Conservation (phyloP, 2,329 filamentous ascomycete genomes). For the Aspergillus sclerotialis region DNA sequence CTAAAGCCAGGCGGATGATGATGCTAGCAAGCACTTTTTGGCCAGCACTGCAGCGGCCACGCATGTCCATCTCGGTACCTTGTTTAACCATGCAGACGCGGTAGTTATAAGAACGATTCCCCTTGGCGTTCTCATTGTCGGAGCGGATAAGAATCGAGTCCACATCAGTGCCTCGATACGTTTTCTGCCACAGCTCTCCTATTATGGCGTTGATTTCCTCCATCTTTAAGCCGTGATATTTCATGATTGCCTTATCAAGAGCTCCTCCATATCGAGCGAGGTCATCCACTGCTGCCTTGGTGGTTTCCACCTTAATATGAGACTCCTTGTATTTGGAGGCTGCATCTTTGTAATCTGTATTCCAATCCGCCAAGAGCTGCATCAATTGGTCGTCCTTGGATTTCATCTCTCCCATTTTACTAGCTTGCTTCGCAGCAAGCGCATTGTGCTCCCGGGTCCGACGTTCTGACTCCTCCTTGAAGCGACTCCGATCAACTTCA, state of each 20-base stretch:
- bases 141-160: constrained; percentile 94
- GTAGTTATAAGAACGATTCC: constrained; percentile 89
- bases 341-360: constrained; percentile 80
- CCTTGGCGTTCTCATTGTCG: constrained; percentile 69
- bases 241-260: constrained; percentile 94
- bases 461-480: constrained; percentile 60
- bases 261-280: constrained; percentile 74
- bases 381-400: constrained; percentile 76
- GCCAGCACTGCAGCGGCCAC: constrained; percentile 89
- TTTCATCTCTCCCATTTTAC: constrained; percentile 70
- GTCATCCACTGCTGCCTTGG: constrained; percentile 87
- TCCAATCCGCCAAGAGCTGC: constrained; percentile 69
- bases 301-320: constrained; percentile 84
- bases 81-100: constrained; percentile 97
- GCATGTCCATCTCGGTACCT: constrained; percentile 98
- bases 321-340: constrained; percentile 73
- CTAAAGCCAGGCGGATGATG: constrained; percentile 91
- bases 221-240: constrained; percentile 95
- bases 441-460: constrained; percentile 63
- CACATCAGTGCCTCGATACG: constrained; percentile 94
- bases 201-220: constrained; percentile 94
- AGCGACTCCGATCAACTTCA: constrained; percentile 70
- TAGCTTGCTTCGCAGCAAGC: constrained; percentile 64
- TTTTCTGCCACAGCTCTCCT: constrained; percentile 92
- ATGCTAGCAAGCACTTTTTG: constrained; percentile 96